Evolutionary conservation across 192 early-diverging fungal species (phyloP).

Genomic region (Backusella westeae): DNA sequence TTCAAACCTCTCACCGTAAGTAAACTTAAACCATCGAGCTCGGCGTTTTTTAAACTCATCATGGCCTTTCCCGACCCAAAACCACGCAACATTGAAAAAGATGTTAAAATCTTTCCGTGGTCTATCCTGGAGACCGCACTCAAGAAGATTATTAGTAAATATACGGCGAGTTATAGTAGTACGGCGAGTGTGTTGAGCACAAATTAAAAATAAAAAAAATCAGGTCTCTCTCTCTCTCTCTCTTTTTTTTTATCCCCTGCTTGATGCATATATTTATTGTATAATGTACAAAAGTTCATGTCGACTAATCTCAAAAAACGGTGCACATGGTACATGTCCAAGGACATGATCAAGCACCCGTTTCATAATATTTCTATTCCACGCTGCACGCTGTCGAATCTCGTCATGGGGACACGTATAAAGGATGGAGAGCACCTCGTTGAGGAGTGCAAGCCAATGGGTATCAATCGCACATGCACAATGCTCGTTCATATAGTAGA

Average conservation of each 20-base stretch:
- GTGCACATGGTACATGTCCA: not conserved
- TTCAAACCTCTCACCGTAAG: slow-evolving; percentile 76
- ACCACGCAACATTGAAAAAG: slow-evolving; percentile 84
- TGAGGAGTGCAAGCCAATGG: not conserved
- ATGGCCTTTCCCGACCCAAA: slow-evolving; percentile 80
- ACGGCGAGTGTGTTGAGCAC: slow-evolving; percentile 35
- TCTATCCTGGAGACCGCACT: slow-evolving; percentile 60
- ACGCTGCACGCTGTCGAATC: not conserved
- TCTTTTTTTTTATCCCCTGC: too few relatives aligned
- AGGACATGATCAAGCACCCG: not conserved
- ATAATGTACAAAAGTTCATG: not conserved
- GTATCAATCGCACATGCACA: not conserved
- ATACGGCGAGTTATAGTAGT: slow-evolving; percentile 51
- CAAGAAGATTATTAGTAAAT: slow-evolving; percentile 77
- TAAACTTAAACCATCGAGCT: slow-evolving; percentile 65
- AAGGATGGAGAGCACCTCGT: not conserved
- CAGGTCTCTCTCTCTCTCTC: too few relatives aligned
- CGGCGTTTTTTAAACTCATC: slow-evolving; percentile 72
- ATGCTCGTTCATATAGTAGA: not conserved
- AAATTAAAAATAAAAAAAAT: not conserved
- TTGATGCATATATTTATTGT: not conserved
- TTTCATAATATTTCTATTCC: not conserved
- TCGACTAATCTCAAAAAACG: not conserved
- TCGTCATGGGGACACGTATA: not conserved
- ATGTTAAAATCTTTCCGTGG: slow-evolving; percentile 84